Evolutionary conservation across 2,329 filamentous ascomycete genomes (phyloP).

Genomic region (Monilinia fructicola): DNA sequence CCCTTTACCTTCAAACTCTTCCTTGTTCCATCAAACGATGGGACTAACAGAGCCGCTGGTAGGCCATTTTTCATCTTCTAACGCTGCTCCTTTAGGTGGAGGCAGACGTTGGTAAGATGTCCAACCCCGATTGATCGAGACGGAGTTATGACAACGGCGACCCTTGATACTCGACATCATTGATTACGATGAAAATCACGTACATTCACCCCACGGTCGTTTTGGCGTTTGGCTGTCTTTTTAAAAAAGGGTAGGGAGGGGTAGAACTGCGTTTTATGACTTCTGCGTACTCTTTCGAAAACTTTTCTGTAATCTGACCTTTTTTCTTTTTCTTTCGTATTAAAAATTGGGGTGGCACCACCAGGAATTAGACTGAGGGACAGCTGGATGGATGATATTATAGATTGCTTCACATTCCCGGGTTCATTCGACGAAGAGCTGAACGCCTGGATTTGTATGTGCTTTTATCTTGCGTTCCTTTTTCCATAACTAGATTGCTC

Average conservation of each 20-base stretch:
- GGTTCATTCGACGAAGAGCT: conserved; percentile 5
- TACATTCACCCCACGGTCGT: conserved; percentile 38
- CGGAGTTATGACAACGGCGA: conserved; percentile 16
- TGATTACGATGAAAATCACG: conserved; percentile 23
- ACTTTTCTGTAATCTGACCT: conserved; percentile 32
- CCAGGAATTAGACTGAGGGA: conserved; percentile 19
- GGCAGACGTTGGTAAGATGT: conserved; percentile 55
- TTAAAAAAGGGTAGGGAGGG: conserved; percentile 30
- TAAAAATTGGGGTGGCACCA: conserved; percentile 31
- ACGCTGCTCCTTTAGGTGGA: conserved; percentile 56
- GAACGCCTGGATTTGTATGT: conserved; percentile 20
- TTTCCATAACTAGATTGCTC: conserved; percentile 16
- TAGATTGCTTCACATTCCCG: conserved; percentile 24
- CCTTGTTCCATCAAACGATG: conserved; percentile 41
- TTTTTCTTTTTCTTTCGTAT: conserved; percentile 26
- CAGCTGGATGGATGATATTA: conserved; percentile 18
- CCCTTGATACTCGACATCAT: conserved; percentile 26
- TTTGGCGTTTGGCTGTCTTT: conserved; percentile 37
- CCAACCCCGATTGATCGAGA: conserved; percentile 23
- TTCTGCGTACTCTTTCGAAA: conserved; percentile 27
- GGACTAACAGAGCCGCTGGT: conserved; percentile 43
- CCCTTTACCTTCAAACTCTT: conserved; percentile 28
- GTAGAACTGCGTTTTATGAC: conserved; percentile 34
- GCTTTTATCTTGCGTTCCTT: conserved; percentile 6
- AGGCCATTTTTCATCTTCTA: conserved; percentile 56